These are phyloP conservation scores for Cudoniella acicularis DNA, from an alignment of 495 filamentous ascomycete species.

Conservation along the genomic window DNA sequence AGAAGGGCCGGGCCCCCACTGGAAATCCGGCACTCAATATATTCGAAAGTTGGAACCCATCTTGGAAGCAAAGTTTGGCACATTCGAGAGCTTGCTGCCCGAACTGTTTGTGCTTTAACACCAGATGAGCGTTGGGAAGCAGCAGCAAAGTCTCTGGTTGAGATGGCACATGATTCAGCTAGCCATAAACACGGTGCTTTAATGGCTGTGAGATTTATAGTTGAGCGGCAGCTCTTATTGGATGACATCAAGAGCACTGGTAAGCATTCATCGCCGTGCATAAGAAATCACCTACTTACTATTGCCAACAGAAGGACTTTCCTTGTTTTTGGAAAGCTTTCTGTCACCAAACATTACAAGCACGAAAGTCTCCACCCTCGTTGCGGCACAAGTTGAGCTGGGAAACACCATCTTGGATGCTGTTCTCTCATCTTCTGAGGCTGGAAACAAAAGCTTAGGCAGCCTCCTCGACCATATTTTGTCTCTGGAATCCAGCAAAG, in stretches of 20 bases:
- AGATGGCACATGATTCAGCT: conserved; percentile 25
- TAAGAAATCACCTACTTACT: background rate
- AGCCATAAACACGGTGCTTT: conserved; percentile 66
- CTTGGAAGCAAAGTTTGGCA: conserved; percentile 79
- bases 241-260: background rate
- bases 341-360: background rate
- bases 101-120: conserved; percentile 67
- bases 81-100: conserved; percentile 84
- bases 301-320: conserved; percentile 19
- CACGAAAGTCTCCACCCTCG: background rate
- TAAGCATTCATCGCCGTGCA: background rate
- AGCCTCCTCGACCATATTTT: no score
- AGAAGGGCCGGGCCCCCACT: conserved; percentile 56
- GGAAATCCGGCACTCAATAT: conserved; percentile 38
- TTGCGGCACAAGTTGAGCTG: background rate
- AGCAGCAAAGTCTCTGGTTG: conserved; percentile 47
- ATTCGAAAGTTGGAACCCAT: conserved; percentile 46
- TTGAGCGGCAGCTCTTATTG: conserved; percentile 41
- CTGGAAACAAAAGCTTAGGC: no score
- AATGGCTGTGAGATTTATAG: conserved; percentile 49
- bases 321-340: background rate
- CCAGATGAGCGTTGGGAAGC: conserved; percentile 45
- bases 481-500: no score
- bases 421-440: background rate
- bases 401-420: background rate